phyloP scores from a whole-genome alignment of 257 asterid species.

The Fraxinus pennsylvanica region DNA sequence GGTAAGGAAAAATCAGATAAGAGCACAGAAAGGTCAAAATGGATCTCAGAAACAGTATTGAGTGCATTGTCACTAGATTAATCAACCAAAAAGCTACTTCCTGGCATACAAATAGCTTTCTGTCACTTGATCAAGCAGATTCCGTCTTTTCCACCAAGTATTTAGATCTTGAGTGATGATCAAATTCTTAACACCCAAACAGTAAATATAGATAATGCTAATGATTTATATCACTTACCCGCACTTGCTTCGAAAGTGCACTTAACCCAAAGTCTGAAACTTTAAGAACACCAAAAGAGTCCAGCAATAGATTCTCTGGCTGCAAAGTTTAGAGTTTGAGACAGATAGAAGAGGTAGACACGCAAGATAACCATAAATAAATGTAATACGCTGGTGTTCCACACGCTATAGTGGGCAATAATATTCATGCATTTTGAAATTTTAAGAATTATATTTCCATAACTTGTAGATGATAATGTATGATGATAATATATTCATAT shows the following conservation, averaged over 20 bases:
- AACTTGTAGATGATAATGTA: not conserved
- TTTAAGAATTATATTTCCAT: not conserved
- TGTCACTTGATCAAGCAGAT: not conserved
- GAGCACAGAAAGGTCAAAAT: not conserved
- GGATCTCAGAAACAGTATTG: not conserved
- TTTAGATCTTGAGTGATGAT: not conserved
- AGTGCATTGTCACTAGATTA: not conserved
- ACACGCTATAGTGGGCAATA: not conserved
- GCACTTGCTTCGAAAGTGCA: conserved; percentile 72
- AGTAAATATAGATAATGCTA: conserved; percentile 7
- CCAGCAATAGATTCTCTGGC: conserved; percentile 86
- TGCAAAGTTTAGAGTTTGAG: conserved; percentile 35
- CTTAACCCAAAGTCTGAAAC: conserved; percentile 85
- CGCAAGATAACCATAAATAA: conserved; percentile 3
- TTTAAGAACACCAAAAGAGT: conserved; percentile 62
- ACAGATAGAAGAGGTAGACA: conserved; percentile 9
- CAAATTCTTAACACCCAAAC: not conserved
- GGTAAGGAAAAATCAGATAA: not conserved
- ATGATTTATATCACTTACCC: conserved; percentile 43
- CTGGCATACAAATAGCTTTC: not conserved
- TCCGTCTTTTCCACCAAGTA: not conserved
- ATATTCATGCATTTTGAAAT: not conserved
- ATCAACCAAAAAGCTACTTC: not conserved
- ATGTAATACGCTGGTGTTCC: not conserved
- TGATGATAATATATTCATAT: not conserved